phyloP scores from a whole-genome alignment of 108 stramenopile species.

The Nitzschia palea region DNA sequence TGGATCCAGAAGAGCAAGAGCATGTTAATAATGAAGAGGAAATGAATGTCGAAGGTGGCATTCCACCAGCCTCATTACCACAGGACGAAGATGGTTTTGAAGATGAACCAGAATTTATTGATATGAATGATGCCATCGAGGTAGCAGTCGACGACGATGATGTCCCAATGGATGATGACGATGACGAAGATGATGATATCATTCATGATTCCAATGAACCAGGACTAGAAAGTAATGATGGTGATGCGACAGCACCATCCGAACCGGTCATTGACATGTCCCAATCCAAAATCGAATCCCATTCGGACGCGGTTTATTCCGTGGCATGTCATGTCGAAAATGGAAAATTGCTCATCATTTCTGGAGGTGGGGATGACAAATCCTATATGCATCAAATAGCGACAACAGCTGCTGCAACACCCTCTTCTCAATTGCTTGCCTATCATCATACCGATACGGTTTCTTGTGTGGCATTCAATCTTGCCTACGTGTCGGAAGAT shows the following conservation, averaged over 20 bases:
- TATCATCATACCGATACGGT: constrained; percentile 89
- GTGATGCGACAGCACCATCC: constrained; percentile 6
- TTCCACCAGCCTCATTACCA: background rate
- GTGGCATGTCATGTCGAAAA: constrained; percentile 59
- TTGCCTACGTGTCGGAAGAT: constrained; percentile 43
- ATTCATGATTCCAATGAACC: constrained; percentile 25
- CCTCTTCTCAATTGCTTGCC: constrained; percentile 29
- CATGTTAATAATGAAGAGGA: too few species aligned
- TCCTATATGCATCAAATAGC: constrained; percentile 74
- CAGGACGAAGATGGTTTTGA: background rate
- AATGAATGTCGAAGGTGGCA: background rate
- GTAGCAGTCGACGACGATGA: constrained; percentile 72
- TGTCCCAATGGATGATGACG: constrained; percentile 61
- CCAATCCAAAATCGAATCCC: constrained; percentile 47
- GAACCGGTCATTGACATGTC: constrained; percentile 44
- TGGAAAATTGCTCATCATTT: constrained; percentile 52
- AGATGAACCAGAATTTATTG: constrained; percentile 52
- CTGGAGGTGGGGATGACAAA: constrained; percentile 94
- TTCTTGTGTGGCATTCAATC: constrained; percentile 81
- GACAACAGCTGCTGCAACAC: background rate
- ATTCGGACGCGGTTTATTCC: constrained; percentile 70
- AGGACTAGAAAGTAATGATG: constrained; percentile 17
- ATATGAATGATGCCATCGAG: constrained; percentile 71
- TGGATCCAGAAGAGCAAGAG: background rate
- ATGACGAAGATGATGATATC: constrained; percentile 63